Evolutionary conservation across 495 filamentous ascomycete species (phyloP).

Genomic region (Daldinia bambusicola): DNA sequence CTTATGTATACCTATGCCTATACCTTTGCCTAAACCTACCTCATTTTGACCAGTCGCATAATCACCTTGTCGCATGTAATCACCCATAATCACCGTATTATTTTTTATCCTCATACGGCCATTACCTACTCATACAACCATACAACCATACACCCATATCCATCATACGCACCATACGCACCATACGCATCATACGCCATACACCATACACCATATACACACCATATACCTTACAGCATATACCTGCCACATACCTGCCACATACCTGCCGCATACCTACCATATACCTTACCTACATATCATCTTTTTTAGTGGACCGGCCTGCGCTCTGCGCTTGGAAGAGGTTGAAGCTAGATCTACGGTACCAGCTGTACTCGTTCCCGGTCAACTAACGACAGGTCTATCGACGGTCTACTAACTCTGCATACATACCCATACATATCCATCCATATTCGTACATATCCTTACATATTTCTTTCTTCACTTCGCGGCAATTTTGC

Average conservation of each 20-base stretch:
- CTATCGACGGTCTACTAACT: background rate
- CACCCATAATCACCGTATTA: background rate
- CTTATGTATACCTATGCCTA: background rate
- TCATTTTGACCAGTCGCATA: slow-evolving; percentile 25
- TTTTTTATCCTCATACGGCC: slow-evolving; percentile 16
- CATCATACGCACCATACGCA: slow-evolving; percentile 5
- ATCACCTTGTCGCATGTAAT: slow-evolving; percentile 18
- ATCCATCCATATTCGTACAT: slow-evolving; percentile 19
- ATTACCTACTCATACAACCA: slow-evolving; percentile 13
- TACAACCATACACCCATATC: slow-evolving; percentile 15
- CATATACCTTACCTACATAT: slow-evolving; percentile 24
- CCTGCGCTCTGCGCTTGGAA: slow-evolving; percentile 3
- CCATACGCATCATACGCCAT: slow-evolving; percentile 12
- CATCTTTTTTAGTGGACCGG: slow-evolving; percentile 21
- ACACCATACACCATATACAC: slow-evolving; percentile 17
- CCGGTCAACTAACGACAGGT: slow-evolving; percentile 13
- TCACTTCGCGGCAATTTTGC: slow-evolving; percentile 43
- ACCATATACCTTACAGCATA: background rate
- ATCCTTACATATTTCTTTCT: slow-evolving; percentile 40
- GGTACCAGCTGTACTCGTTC: slow-evolving; percentile 38
- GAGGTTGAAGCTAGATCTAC: slow-evolving; percentile 17
- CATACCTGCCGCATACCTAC: slow-evolving; percentile 33
- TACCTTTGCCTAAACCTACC: background rate
- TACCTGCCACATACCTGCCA: background rate
- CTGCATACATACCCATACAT: background rate